Evolutionary conservation across 192 early-diverging fungal species (phyloP).

Genomic region (Coemansia sp.): DNA sequence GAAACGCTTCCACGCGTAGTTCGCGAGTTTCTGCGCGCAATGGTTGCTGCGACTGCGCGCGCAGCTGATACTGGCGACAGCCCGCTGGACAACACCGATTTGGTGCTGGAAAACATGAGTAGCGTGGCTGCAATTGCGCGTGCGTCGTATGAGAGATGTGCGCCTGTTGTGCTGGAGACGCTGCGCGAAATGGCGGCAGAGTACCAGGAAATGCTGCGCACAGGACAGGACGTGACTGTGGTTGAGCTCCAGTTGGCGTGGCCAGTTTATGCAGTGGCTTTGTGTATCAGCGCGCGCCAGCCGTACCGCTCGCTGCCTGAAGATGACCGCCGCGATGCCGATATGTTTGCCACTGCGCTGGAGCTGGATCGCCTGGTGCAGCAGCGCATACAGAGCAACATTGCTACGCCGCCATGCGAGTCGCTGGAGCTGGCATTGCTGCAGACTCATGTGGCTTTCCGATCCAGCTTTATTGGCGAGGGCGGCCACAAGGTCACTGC

Average conservation of each 20-base stretch:
- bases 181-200: constrained; percentile 61
- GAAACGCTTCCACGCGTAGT: constrained; percentile 45
- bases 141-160: constrained; percentile 62
- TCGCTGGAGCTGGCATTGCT: constrained; percentile 76
- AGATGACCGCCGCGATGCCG: constrained; percentile 75
- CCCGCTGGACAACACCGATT: constrained; percentile 54
- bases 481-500: constrained; percentile 57
- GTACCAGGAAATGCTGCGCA: constrained; percentile 56
- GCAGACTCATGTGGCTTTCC: constrained; percentile 75
- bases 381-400: constrained; percentile 54
- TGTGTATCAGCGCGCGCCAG: constrained; percentile 67
- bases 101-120: constrained; percentile 63
- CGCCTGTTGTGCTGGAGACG: constrained; percentile 48
- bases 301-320: constrained; percentile 74
- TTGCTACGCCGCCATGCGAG: constrained; percentile 55
- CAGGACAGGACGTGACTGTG: constrained; percentile 44
- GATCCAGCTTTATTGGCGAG: constrained; percentile 80
- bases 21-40: constrained; percentile 52
- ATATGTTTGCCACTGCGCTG: constrained; percentile 64
- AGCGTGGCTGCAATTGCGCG: constrained; percentile 68
- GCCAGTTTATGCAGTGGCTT: constrained; percentile 74
- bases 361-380: constrained; percentile 69
- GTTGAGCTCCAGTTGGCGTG: constrained; percentile 71
- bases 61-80: constrained; percentile 30
- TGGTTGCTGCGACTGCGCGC: constrained; percentile 37